Evolutionary conservation across 129 eudicot species (phyloP), one percentile per base, ranked within the genome.

Genomic region (Glebionis coronaria): DNA sequence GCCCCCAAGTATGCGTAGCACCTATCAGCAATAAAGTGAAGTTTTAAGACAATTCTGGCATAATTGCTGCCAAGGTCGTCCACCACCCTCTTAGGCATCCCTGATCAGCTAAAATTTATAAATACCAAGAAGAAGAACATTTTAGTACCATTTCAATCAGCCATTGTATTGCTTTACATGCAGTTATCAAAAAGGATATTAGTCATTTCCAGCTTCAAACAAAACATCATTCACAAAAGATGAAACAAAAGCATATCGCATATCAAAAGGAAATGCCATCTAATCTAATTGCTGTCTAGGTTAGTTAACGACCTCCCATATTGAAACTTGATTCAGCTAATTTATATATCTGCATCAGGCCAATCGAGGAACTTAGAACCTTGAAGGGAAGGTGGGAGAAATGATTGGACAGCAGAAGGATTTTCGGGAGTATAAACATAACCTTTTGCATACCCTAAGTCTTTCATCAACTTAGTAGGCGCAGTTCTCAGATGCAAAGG

Each of bases 401-500:
- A 93, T 0, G 82, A 80, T 76, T 86, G 98, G 6, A 60, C 23
- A 2, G 68, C 63, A 11, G 74, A 69, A 60, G 91, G 91, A 82
- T 88, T 70, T 50, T 88, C 88, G 5, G 98, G 98, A 59, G 98
- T 82, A 74, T 88, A 88, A 1, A 88, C 69, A 71, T 88, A 92
- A 31, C 74, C 96, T 76, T 86, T 82, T 12, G 76, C 96, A 56
- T 92, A 92, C 23, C 96, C 96, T 72, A 88, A 59, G 28, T 92
- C 86, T 67, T 79, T 86, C 98, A 92, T 92, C 68, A 92, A 76
- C 80, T 84, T 88, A 14, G 98, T 92, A 6, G 98, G 91, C 3
- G 98, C 96, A 65, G 86, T 92, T 69, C 98, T 82, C 54, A 92
- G 67, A 78, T 92, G 96, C 42, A 92, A 67, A 73, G 98, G 96